Percentiles rank a stretch among this genome's conserved stretches.
phyloP scores from a whole-genome alignment of 176 grass and related monocot genomes.

The Oryza meyeriana region DNA sequence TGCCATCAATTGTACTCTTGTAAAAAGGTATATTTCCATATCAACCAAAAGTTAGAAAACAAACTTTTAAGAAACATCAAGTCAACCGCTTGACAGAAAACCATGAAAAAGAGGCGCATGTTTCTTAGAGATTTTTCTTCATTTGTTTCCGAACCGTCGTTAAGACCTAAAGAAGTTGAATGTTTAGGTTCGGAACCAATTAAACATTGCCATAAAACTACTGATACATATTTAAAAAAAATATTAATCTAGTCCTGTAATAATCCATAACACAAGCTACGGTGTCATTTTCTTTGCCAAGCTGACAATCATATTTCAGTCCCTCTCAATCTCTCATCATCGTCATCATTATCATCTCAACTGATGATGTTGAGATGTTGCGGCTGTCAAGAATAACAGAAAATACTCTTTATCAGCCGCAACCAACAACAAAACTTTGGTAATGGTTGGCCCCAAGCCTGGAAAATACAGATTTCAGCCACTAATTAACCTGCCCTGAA shows the following conservation, averaged over 20 bases:
- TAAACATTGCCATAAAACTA: not conserved
- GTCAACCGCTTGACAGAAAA: not conserved
- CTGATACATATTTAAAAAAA: not conserved
- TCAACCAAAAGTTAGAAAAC: not conserved
- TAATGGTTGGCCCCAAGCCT: not conserved
- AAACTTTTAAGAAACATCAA: not conserved
- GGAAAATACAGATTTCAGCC: not conserved
- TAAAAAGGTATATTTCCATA: not conserved
- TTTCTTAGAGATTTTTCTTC: not conserved
- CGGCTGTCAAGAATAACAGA: not conserved
- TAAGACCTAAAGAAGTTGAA: not conserved
- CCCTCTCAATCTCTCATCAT: not conserved
- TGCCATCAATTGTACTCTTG: not conserved
- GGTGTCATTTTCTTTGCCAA: not conserved
- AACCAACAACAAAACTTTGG: not conserved
- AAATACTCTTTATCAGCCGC: not conserved
- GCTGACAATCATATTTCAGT: not conserved
- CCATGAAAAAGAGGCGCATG: not conserved
- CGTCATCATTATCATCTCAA: not conserved
- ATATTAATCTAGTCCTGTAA: not conserved
- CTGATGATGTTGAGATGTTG: slow-evolving; percentile 20
- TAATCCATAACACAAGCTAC: not conserved
- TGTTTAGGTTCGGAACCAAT: not conserved
- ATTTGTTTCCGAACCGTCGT: not conserved
- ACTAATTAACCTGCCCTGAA: not conserved